These are phyloP conservation scores for Stenocarpella maydis DNA, from an alignment of 2,329 filamentous ascomycete genomes.

Conservation along the genomic window DNA sequence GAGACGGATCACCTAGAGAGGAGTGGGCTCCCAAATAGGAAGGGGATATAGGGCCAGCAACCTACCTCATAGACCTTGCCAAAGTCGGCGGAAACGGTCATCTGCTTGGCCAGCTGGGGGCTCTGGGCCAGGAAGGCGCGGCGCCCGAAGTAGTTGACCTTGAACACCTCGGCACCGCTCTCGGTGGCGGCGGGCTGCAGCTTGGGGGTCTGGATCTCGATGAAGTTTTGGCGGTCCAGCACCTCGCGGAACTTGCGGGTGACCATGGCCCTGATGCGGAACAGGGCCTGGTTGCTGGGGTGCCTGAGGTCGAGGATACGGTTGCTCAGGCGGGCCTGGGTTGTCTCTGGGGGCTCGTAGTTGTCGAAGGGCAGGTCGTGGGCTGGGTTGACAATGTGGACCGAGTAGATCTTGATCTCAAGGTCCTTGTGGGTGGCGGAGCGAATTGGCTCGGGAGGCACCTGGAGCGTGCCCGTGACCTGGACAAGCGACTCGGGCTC, in stretches of 20 bases:
- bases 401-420: slow-evolving; percentile 73
- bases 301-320: slow-evolving; percentile 86
- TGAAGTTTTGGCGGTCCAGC: slow-evolving; percentile 79
- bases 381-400: slow-evolving; percentile 61
- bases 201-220: slow-evolving; percentile 95
- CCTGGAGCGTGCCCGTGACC: slow-evolving; percentile 76
- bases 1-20: background rate
- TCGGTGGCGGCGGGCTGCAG: slow-evolving; percentile 90
- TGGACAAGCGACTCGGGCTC: slow-evolving; percentile 81
- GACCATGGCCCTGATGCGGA: slow-evolving; percentile 84
- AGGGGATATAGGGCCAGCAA: background rate
- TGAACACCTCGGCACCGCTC: slow-evolving; percentile 90
- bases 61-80: slow-evolving; percentile 81
- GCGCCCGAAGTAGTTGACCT: slow-evolving; percentile 89
- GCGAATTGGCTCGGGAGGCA: slow-evolving; percentile 76
- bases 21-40: background rate
- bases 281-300: slow-evolving; percentile 86
- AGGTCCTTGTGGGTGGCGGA: slow-evolving; percentile 79
- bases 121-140: slow-evolving; percentile 90
- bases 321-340: slow-evolving; percentile 74
- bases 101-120: slow-evolving; percentile 91
- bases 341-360: slow-evolving; percentile 54
- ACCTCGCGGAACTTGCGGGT: slow-evolving; percentile 81
- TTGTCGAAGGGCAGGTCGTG: slow-evolving; percentile 60
- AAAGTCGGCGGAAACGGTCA: slow-evolving; percentile 90